These are phyloP conservation scores for Clohesyomyces aquaticus DNA, from an alignment of 495 filamentous ascomycete species.

Conservation along the genomic window DNA sequence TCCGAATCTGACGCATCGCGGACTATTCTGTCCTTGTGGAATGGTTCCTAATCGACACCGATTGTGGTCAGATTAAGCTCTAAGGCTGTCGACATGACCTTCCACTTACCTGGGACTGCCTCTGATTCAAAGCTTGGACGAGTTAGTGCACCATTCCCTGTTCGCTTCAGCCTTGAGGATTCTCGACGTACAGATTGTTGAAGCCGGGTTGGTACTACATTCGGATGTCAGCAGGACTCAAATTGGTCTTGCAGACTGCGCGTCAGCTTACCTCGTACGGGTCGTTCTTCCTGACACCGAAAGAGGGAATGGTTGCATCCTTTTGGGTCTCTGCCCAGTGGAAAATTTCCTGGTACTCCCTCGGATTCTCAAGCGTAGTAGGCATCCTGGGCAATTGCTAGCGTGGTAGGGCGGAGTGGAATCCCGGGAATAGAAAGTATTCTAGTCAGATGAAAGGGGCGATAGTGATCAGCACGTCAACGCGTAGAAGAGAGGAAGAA, in stretches of 20 bases:
- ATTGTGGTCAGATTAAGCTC: slow-evolving; percentile 28
- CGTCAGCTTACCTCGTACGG: slow-evolving; percentile 54
- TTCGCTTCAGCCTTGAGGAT: slow-evolving; percentile 13
- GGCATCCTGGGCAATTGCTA: slow-evolving; percentile 16
- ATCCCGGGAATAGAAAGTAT: neutral
- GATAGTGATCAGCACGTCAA: neutral
- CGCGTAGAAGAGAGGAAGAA: slow-evolving; percentile 6
- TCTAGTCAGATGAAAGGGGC: neutral
- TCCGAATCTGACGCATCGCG: slow-evolving; percentile 54
- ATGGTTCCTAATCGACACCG: slow-evolving; percentile 43
- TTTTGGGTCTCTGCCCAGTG: slow-evolving; percentile 63
- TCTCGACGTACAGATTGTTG: slow-evolving; percentile 54
- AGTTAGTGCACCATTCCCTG: slow-evolving; percentile 4
- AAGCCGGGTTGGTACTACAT: slow-evolving; percentile 59
- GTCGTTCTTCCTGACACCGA: slow-evolving; percentile 52
- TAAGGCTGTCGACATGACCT: neutral
- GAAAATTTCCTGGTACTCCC: slow-evolving; percentile 61
- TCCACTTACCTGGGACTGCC: slow-evolving; percentile 50
- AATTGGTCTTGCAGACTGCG: neutral
- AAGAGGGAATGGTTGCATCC: slow-evolving; percentile 35
- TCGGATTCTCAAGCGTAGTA: slow-evolving; percentile 32
- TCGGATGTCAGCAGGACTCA: slow-evolving; percentile 35
- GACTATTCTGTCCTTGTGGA: slow-evolving; percentile 55
- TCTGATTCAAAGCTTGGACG: slow-evolving; percentile 45
- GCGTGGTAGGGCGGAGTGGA: slow-evolving; percentile 6